phyloP scores from a whole-genome alignment of 1,284 basidiomycete genomes.

The Hemileccinum hortonii region DNA sequence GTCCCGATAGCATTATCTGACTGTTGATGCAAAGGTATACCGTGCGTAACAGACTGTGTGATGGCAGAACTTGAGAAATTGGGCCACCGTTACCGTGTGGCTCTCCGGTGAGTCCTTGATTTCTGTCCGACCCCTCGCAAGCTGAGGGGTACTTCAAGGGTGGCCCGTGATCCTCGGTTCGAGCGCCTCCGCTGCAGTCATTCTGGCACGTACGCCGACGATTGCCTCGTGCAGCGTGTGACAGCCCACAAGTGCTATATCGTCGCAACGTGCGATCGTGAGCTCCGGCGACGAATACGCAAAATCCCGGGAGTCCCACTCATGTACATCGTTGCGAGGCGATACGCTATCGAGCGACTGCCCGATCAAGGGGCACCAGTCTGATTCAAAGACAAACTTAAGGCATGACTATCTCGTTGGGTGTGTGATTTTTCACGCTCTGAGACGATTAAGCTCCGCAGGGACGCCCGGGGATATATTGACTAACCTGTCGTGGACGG shows the following conservation, averaged over 20 bases:
- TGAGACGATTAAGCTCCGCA: background rate
- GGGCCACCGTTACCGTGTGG: constrained; percentile 93
- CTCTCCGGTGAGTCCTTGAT: constrained; percentile 67
- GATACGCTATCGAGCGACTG: constrained; percentile 90
- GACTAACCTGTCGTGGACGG: background rate
- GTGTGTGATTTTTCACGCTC: constrained; percentile 8
- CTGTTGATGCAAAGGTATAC: constrained; percentile 68
- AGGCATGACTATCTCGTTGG: background rate
- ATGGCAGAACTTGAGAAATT: constrained; percentile 98
- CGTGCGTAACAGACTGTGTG: constrained; percentile 98
- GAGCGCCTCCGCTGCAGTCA: constrained; percentile 93
- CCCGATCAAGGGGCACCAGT: constrained; percentile 87
- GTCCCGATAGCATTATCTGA: constrained; percentile 1
- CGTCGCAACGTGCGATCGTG: constrained; percentile 97
- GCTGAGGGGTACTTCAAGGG: constrained; percentile 45
- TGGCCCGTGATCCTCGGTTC: constrained; percentile 96
- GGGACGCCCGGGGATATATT: background rate
- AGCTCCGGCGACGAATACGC: constrained; percentile 87
- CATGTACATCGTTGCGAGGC: constrained; percentile 91
- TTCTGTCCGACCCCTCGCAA: background rate
- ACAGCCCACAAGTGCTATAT: constrained; percentile 96
- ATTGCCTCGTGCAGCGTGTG: constrained; percentile 95
- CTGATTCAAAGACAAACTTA: constrained; percentile 6
- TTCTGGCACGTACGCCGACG: constrained; percentile 96
- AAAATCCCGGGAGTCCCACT: constrained; percentile 93